These are phyloP conservation scores for Pseudocercospora ulei DNA, from an alignment of 2,329 filamentous ascomycete genomes.

Conservation along the genomic window DNA sequence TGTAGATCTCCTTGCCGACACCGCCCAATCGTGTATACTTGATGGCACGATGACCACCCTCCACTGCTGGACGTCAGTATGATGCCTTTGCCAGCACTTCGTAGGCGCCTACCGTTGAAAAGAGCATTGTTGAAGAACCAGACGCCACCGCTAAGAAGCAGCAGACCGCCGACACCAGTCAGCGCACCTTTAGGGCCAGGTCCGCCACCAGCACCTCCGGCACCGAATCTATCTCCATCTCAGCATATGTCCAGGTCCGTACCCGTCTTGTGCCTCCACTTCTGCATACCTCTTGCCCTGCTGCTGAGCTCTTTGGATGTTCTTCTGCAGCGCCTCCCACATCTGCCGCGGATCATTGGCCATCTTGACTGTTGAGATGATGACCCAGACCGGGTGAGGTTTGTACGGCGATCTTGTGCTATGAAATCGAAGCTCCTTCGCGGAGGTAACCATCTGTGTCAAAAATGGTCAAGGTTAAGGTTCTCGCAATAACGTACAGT, in stretches of 20 bases:
- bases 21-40: constrained; percentile 85
- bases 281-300: constrained; percentile 39
- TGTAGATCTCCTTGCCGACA: constrained; percentile 93
- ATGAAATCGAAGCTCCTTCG: not conserved
- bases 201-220: constrained; percentile 42
- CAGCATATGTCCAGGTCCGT: constrained; percentile 15
- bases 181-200: constrained; percentile 45
- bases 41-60: constrained; percentile 97
- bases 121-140: constrained; percentile 54
- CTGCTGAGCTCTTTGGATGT: constrained; percentile 44
- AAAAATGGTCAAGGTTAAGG: too few relatives aligned
- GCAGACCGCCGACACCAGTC: constrained; percentile 46
- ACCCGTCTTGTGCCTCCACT: constrained; percentile 4
- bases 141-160: constrained; percentile 48
- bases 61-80: constrained; percentile 46
- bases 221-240: constrained; percentile 37
- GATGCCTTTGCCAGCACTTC: not conserved
- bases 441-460: too few relatives aligned
- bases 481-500: too few relatives aligned
- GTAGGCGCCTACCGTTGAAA: constrained; percentile 51
- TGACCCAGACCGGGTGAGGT: not conserved
- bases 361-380: constrained; percentile 24
- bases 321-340: constrained; percentile 56
- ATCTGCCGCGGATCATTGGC: constrained; percentile 52
- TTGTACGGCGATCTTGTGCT: not conserved